A percentile compares a stretch with the other conserved stretches of the same genome.
Evolutionary conservation across 768 basidiomycete genomes (phyloP).

Genomic region (Symmetrospora coprosmae): DNA sequence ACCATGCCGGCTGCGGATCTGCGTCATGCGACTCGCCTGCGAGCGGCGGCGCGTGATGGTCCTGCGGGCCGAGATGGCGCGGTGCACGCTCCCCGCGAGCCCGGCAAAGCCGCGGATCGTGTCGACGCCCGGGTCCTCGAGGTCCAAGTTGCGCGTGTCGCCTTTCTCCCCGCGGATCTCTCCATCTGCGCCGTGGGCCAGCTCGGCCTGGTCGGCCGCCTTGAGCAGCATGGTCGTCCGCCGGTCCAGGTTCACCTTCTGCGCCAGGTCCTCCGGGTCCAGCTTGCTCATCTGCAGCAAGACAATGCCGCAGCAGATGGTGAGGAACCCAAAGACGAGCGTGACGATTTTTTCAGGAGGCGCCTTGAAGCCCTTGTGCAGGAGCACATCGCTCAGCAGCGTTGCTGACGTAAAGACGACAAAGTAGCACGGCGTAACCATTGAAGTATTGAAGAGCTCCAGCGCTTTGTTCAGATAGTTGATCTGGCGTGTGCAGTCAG

Average conservation of each 20-base stretch:
- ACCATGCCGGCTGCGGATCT: too few species aligned
- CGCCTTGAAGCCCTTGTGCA: conserved; percentile 78
- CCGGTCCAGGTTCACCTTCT: conserved; percentile 54
- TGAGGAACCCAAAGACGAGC: conserved; percentile 60
- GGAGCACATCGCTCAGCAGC: conserved; percentile 42
- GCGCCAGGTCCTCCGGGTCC: conserved; percentile 59
- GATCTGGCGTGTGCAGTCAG: too few species aligned
- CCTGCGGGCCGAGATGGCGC: conserved; percentile 29
- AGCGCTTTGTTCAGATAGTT: conserved; percentile 92
- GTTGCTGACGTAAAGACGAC: conserved; percentile 37
- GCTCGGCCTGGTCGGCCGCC: conserved; percentile 57
- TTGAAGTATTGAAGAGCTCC: conserved; percentile 67
- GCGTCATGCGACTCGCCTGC: not conserved
- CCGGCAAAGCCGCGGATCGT: conserved; percentile 82
- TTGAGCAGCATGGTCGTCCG: conserved; percentile 77
- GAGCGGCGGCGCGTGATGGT: conserved; percentile 20
- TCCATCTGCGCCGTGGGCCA: conserved; percentile 36
- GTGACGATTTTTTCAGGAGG: conserved; percentile 67
- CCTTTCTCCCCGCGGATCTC: conserved; percentile 59
- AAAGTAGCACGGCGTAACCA: conserved; percentile 32
- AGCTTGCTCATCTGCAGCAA: conserved; percentile 92
- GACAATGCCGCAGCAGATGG: conserved; percentile 81
- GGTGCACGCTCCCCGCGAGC: conserved; percentile 74
- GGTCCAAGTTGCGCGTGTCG: conserved; percentile 42
- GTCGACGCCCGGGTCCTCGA: conserved; percentile 87